Evolutionary conservation across 441 rosid species (phyloP).

Genomic region (Brassica balearica): DNA sequence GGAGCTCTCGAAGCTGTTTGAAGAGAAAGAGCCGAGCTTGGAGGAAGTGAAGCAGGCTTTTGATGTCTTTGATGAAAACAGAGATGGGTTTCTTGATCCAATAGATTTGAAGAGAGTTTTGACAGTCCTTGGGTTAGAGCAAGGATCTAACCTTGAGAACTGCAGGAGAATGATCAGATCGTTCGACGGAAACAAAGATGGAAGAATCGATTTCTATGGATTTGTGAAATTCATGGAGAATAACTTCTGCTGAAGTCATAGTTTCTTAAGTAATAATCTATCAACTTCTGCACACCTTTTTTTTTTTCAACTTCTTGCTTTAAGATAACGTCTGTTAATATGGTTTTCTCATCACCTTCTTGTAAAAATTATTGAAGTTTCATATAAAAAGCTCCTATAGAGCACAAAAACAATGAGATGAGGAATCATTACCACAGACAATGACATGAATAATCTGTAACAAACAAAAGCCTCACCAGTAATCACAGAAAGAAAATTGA

Average conservation of each 20-base stretch:
- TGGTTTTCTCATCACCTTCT: conserved; percentile 16
- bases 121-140: conserved; percentile 43
- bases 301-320: conserved; percentile 14
- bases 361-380: conserved; percentile 23
- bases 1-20: conserved; percentile 50
- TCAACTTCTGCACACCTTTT: conserved; percentile 2
- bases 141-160: conserved; percentile 48
- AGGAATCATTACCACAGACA: neutral
- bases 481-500: neutral
- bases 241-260: conserved; percentile 41
- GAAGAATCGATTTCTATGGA: conserved; percentile 65
- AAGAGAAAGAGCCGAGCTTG: conserved; percentile 60
- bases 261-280: conserved; percentile 16
- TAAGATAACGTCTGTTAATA: conserved; percentile 30
- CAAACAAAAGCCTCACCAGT: too few relatives aligned
- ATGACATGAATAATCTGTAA: too few relatives aligned
- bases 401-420: conserved; percentile 4
- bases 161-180: conserved; percentile 65
- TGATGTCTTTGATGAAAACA: conserved; percentile 64
- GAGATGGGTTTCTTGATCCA: conserved; percentile 70
- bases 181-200: conserved; percentile 58
- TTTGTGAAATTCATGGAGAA: conserved; percentile 56
- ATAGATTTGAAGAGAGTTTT: conserved; percentile 59
- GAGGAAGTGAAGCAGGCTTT: conserved; percentile 70
- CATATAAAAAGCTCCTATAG: conserved; percentile 15